These are phyloP conservation scores for Elsinoe batatas DNA, from an alignment of 2,329 filamentous ascomycete species.

Conservation along the genomic window DNA sequence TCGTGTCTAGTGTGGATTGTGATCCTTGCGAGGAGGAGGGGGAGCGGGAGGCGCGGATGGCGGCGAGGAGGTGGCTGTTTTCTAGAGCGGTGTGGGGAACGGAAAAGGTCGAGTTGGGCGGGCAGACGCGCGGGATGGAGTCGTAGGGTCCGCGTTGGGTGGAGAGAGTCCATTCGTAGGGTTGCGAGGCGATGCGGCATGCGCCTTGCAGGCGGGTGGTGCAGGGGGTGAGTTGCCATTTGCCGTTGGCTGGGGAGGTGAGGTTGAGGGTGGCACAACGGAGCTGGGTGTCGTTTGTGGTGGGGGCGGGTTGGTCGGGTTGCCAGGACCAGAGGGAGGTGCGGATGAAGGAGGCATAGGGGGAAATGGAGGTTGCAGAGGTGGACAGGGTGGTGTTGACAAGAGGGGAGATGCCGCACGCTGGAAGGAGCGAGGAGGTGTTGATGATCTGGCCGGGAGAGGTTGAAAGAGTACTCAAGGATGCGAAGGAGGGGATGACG, in stretches of 20 bases:
- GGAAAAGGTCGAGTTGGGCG: slow-evolving; percentile 40
- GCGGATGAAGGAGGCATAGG: slow-evolving; percentile 43
- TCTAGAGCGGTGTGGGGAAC: slow-evolving; percentile 54
- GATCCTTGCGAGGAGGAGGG: slow-evolving; percentile 12
- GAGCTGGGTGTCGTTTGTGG: slow-evolving; percentile 18
- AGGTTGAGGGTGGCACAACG: slow-evolving; percentile 49
- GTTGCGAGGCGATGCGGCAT: slow-evolving; percentile 45
- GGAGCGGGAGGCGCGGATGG: neutral
- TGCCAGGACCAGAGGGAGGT: slow-evolving; percentile 53
- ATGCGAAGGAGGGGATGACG: slow-evolving; percentile 29
- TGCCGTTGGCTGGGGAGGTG: slow-evolving; percentile 35
- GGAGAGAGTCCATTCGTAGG: slow-evolving; percentile 50
- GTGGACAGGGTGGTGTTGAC: slow-evolving; percentile 49
- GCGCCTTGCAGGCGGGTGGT: slow-evolving; percentile 41
- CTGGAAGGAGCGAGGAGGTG: slow-evolving; percentile 34
- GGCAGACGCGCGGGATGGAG: slow-evolving; percentile 39
- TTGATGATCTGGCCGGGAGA: slow-evolving; percentile 21
- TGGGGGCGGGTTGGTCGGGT: slow-evolving; percentile 41
- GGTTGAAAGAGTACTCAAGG: slow-evolving; percentile 14
- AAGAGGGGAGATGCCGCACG: slow-evolving; percentile 52
- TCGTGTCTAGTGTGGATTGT: slow-evolving; percentile 14
- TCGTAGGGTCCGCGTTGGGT: slow-evolving; percentile 28
- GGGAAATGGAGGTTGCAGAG: slow-evolving; percentile 37
- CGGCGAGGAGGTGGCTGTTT: slow-evolving; percentile 46
- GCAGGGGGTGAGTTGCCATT: slow-evolving; percentile 51